A percentile compares a stretch with the other conserved stretches of the same genome.
Evolutionary conservation across 2,329 filamentous ascomycete species (phyloP).

Genomic region (Colletotrichum limetticola): DNA sequence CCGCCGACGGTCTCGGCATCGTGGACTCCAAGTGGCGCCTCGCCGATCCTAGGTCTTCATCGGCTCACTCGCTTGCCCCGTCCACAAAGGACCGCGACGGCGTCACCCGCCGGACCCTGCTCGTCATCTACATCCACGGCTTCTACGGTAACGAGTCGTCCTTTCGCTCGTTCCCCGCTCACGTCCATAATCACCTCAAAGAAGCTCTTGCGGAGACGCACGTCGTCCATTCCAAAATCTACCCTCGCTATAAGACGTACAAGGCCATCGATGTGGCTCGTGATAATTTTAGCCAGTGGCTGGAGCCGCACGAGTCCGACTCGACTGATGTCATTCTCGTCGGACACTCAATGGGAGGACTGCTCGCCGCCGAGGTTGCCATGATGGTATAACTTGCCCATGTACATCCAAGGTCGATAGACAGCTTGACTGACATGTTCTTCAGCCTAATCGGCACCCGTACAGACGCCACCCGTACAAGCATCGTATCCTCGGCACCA

Average conservation of each 20-base stretch:
- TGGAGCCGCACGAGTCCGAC: slow-evolving; percentile 78
- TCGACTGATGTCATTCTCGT: slow-evolving; percentile 84
- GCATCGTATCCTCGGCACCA: slow-evolving; percentile 81
- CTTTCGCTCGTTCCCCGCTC: slow-evolving; percentile 87
- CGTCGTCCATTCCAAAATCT: slow-evolving; percentile 87
- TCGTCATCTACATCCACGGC: slow-evolving; percentile 88
- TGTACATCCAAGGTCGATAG: background rate
- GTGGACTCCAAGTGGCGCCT: slow-evolving; percentile 36
- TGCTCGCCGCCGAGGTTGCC: slow-evolving; percentile 83
- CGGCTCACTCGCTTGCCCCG: slow-evolving; percentile 49
- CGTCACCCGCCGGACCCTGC: slow-evolving; percentile 63
- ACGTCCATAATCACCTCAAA: slow-evolving; percentile 81
- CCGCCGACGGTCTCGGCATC: background rate
- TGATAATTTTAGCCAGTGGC: slow-evolving; percentile 86
- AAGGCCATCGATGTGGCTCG: slow-evolving; percentile 77
- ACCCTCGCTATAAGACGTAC: slow-evolving; percentile 82
- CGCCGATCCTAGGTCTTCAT: slow-evolving; percentile 60
- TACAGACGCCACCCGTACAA: slow-evolving; percentile 60
- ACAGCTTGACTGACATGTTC: slow-evolving; percentile 14
- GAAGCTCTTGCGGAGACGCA: slow-evolving; percentile 76
- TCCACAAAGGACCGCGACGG: slow-evolving; percentile 36
- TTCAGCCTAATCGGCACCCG: slow-evolving; percentile 47
- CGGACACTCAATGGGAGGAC: slow-evolving; percentile 90
- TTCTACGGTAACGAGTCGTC: slow-evolving; percentile 91
- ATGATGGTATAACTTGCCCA: slow-evolving; percentile 61